A percentile compares a stretch with the other conserved stretches of the same genome.
Evolutionary conservation across 257 asterid genomes (phyloP).

Genomic region (Ligustrum vulgare): DNA sequence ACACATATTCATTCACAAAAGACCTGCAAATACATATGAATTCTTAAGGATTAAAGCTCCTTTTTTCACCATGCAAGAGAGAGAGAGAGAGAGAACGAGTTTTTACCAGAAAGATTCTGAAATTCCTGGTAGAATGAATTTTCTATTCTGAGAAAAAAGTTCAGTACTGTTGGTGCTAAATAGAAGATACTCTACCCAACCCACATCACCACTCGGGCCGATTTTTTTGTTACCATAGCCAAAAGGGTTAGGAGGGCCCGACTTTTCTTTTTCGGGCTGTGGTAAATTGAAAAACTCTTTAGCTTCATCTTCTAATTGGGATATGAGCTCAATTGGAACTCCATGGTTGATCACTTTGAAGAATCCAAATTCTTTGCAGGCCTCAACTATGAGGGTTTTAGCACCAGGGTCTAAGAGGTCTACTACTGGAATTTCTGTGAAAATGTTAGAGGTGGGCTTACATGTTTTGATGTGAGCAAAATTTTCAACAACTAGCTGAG

Average conservation of each 20-base stretch:
- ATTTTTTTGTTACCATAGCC: conserved; percentile 55
- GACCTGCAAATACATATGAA: conserved; percentile 23
- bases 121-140: conserved; percentile 28
- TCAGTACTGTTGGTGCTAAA: conserved; percentile 37
- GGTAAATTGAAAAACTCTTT: conserved; percentile 33
- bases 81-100: not conserved
- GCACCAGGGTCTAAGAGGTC: conserved; percentile 35
- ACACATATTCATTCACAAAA: conserved; percentile 41
- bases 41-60: not conserved
- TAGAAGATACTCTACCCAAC: conserved; percentile 56
- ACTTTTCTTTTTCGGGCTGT: conserved; percentile 37
- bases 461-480: conserved; percentile 38
- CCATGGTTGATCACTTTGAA: conserved; percentile 45
- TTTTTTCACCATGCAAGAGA: conserved; percentile 3
- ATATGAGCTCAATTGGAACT: conserved; percentile 34
- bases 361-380: conserved; percentile 48
- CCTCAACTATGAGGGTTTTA: conserved; percentile 28
- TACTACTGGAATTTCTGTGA: conserved; percentile 37
- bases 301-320: conserved; percentile 33
- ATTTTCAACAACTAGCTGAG: conserved; percentile 27
- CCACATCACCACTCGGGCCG: conserved; percentile 56
- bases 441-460: conserved; percentile 28
- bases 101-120: conserved; percentile 35
- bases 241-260: conserved; percentile 44
- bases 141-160: conserved; percentile 16